A percentile compares a stretch with the other conserved stretches of the same genome.
These are phyloP conservation scores for Taphrina wiesneri DNA, from an alignment of 1,139 yeast species.

Conservation along the genomic window DNA sequence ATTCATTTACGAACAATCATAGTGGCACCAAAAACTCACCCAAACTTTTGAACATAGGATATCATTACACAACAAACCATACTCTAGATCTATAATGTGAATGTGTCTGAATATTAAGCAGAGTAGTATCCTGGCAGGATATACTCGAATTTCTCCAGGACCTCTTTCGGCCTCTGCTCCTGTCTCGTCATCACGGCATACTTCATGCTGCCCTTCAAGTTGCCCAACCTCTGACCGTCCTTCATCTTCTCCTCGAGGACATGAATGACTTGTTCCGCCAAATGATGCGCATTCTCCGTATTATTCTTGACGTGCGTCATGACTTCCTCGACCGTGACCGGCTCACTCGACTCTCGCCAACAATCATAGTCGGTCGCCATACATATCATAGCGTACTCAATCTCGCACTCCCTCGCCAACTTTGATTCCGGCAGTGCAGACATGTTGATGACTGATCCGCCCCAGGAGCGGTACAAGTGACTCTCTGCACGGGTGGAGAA, in stretches of 20 bases:
- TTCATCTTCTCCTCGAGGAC: conserved; percentile 64
- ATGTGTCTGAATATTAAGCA: not conserved
- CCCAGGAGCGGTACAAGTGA: conserved; percentile 79
- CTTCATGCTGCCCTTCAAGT: conserved; percentile 72
- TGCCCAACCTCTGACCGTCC: conserved; percentile 23
- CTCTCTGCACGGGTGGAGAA: conserved; percentile 98
- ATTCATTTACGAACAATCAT: no score
- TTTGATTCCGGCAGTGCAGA: conserved; percentile 92
- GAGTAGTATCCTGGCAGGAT: conserved; percentile 82
- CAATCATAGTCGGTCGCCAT: conserved; percentile 99
- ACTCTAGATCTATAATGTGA: not conserved
- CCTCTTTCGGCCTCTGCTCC: conserved; percentile 69
- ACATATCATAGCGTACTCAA: conserved; percentile 95
- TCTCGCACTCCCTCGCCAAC: conserved; percentile 95
- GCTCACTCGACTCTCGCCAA: conserved; percentile 92
- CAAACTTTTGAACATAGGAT: not conserved
- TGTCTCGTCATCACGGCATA: conserved; percentile 77
- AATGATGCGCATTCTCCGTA: conserved; percentile 75
- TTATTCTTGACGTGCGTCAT: conserved; percentile 87
- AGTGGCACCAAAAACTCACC: not conserved
- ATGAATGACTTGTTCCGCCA: conserved; percentile 56
- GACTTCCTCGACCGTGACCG: conserved; percentile 95
- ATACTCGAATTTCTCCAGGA: conserved; percentile 76
- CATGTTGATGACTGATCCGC: conserved; percentile 95
- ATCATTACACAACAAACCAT: not conserved